phyloP scores from a whole-genome alignment of 495 filamentous ascomycete species.

The Pseudoneurospora amorphoporcata region DNA sequence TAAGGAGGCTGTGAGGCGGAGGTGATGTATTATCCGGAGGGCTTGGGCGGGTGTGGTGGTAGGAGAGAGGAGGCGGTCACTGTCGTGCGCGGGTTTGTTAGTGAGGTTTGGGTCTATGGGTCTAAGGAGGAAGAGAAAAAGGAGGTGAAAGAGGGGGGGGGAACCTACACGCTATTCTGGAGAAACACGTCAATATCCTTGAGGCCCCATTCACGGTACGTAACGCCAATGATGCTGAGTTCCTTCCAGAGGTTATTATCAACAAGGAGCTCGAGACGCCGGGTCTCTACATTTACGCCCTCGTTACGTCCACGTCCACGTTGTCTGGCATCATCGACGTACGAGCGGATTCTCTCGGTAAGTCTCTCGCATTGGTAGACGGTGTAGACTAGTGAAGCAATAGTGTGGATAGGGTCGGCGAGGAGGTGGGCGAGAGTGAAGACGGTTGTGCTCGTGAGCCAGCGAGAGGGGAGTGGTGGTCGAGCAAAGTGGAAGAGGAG shows the following conservation, averaged over 20 bases:
- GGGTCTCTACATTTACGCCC: no score
- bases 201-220: slow-evolving; percentile 4
- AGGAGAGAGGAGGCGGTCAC: no score
- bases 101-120: background rate
- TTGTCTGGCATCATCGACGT: background rate
- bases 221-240: background rate
- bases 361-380: background rate
- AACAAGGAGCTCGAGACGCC: no score
- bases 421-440: slow-evolving; percentile 3
- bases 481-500: slow-evolving; percentile 7
- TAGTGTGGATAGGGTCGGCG: slow-evolving; percentile 4
- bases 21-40: background rate
- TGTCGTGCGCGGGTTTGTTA: background rate
- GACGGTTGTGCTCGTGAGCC: slow-evolving; percentile 5
- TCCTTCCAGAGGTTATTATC: background rate
- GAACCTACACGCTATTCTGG: background rate
- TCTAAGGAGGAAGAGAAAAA: no score
- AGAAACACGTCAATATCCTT: background rate
- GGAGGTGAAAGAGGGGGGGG: background rate
- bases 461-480: background rate
- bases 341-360: background rate
- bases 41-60: no score
- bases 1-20: background rate
- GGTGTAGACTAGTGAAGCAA: slow-evolving; percentile 4
- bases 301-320: background rate